Base-by-base conservation (phyloP, 1,284 basidiomycete species). In the Fistulina hepatica region DNA sequence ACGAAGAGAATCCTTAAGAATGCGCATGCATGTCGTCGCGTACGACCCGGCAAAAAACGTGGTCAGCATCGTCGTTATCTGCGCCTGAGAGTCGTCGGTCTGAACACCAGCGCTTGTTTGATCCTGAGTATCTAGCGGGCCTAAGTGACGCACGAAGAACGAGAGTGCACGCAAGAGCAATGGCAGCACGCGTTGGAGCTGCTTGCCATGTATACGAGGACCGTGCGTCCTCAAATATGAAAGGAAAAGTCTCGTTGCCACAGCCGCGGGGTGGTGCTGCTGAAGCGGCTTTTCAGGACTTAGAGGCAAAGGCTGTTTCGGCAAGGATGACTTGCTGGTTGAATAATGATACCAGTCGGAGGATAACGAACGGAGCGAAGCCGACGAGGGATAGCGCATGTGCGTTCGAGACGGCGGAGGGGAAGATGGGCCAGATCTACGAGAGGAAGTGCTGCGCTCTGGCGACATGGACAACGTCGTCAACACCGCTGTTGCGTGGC, bases 401-500 rank as follows among this genome's bases (percentile, higher is more conserved):
- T 33, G 86, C 49, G 3, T 79, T 71, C 16, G 77, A 78, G 10
- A 84, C 78, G 45, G 90, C 62, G 24, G 76, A 68, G 44, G 89
- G 69, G 60, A 95, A 97, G 53, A 95, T 91, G 54, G 86, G 76
- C 89, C 88, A 92, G 55, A 95, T 95, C 44, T 88, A 73, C 2
- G 85, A 89, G 5, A 92, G 92, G 24, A 95, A 4, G 63, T 49
- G 1, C 63, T 47, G 19, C n/a, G n/a, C n/a, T n/a, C n/a, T n/a
- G n/a, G n/a, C n/a, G n/a, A n/a, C n/a, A n/a, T n/a, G n/a, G n/a
- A n/a, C n/a, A n/a, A n/a, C n/a, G n/a, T n/a, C n/a, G n/a, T n/a
- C n/a, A n/a, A n/a, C n/a, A n/a, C n/a, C n/a, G n/a, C n/a, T n/a
- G n/a, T n/a, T n/a, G n/a, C n/a, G n/a, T n/a, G n/a, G n/a, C n/a